A percentile compares a stretch with the other conserved stretches of the same genome.
Conservation (phyloP, 768 basidiomycete species). For the Hygrocybe coccinea region DNA sequence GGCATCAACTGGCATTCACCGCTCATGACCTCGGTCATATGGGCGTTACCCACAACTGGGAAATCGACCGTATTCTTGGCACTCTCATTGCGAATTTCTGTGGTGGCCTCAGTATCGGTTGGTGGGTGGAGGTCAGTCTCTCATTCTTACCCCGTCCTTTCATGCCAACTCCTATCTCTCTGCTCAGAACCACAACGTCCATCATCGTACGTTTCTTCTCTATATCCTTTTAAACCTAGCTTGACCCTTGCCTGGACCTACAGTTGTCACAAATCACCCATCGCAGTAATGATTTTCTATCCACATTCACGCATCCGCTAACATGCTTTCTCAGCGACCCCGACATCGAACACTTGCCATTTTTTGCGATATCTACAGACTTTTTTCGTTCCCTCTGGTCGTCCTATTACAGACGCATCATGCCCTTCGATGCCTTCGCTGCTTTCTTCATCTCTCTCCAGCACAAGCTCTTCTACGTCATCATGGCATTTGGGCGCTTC, state of each 20-base stretch:
- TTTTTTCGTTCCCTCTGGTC: conserved; percentile 88
- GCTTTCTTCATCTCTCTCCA: conserved; percentile 67
- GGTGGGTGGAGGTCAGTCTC: conserved; percentile 96
- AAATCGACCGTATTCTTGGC: conserved; percentile 69
- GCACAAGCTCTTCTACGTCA: conserved; percentile 88
- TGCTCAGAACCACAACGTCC: conserved; percentile 86
- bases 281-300: conserved; percentile 64
- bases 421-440: conserved; percentile 71
- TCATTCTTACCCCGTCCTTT: conserved; percentile 8
- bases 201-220: conserved; percentile 68
- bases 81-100: conserved; percentile 80
- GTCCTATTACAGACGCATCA: conserved; percentile 87
- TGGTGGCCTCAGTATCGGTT: conserved; percentile 91
- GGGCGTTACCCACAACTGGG: conserved; percentile 87
- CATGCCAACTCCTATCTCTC: conserved; percentile 2
- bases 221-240: conserved; percentile 4
- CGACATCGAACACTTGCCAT: conserved; percentile 84
- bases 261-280: conserved; percentile 96
- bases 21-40: conserved; percentile 95
- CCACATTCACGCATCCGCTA: neutral
- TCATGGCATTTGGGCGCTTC: conserved; percentile 88
- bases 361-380: conserved; percentile 85
- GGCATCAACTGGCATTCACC: conserved; percentile 92
- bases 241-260: conserved; percentile 9
- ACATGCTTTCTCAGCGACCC: conserved; percentile 54